Conservation (phyloP, 495 filamentous ascomycete species). For the Aspergillus sclerotioniger region DNA sequence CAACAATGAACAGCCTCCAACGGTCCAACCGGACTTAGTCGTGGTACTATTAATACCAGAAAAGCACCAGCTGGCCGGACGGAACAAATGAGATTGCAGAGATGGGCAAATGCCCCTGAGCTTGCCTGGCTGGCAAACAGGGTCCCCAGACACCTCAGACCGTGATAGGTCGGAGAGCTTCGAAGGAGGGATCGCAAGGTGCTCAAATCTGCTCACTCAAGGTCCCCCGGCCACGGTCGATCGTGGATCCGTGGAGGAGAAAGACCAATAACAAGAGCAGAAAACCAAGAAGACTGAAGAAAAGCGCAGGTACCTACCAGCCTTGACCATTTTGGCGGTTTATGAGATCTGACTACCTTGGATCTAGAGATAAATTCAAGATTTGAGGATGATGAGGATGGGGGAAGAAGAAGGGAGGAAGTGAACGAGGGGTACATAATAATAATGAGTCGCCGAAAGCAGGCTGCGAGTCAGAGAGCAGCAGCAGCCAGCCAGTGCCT, state of each 20-base stretch:
- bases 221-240: conserved; percentile 36
- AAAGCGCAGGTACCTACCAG: conserved; percentile 62
- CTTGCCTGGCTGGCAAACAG: conserved; percentile 8
- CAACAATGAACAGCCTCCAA: background rate
- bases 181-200: conserved; percentile 38
- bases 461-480: background rate
- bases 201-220: conserved; percentile 56
- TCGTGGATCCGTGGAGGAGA: conserved; percentile 26
- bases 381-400: conserved; percentile 10
- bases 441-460: background rate
- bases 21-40: background rate
- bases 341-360: conserved; percentile 18
- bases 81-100: background rate
- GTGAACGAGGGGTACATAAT: conserved; percentile 13
- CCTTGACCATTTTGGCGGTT: conserved; percentile 87
- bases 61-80: background rate
- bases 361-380: conserved; percentile 14
- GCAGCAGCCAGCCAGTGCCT: background rate
- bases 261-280: conserved; percentile 23
- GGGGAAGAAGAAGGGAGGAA: conserved; percentile 24
- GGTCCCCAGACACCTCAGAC: conserved; percentile 19
- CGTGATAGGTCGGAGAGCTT: conserved; percentile 34
- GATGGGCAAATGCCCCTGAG: conserved; percentile 4
- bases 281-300: conserved; percentile 9
- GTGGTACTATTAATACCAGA: background rate